Base-by-base conservation (phyloP, 2,329 filamentous ascomycete genomes). In the Cladosporium velox region DNA sequence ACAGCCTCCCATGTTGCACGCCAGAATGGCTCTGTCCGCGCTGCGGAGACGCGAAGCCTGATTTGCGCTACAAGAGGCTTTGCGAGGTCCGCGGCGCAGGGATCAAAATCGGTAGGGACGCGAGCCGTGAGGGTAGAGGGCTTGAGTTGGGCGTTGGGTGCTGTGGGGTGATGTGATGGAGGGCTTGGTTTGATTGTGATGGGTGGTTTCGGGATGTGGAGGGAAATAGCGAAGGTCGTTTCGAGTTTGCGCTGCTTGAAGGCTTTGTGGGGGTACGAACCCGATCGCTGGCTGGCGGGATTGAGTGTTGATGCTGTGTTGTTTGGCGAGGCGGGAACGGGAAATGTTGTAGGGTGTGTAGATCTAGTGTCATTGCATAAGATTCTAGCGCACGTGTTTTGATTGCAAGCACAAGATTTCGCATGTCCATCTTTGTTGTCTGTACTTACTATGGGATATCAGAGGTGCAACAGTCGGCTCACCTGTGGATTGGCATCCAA, bases 21-120 rank as follows among this genome's bases (percentile, higher is more conserved):
- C 66, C 65, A 3, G 18, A n/a, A 12, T 34, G 64, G 35, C 66
- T 67, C 35, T 77, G 75, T 67, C 74, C 74, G 28, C 49, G 65
- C 26, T 77, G 75, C 67, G 70, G 74, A 35, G 71, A 71, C 64
- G 64, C 71, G 24, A 62, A 67, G 41, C 70, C 72, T 21, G 70
- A 72, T 54, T 71, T 70, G 67, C 70, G 72, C 30, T 67, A 66
- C 61, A 59, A 69, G 59, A 52, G 71, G 21, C 68, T 74, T 66
- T 70, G 73, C 52, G 65, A 69, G 34, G 67, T 70, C 6, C 69
- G 70, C 65, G 64, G 66, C 52, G 70, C 68, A 24, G 78, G 77
- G 1, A 69, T 67, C 60, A 71, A 70, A 38, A 18, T 74, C n/a
- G 73, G 73, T 0, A 32, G 67, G 11, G 72, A 73, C 5, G 70